Base-by-base conservation (phyloP, 2,329 filamentous ascomycete species). In the Alternaria alternata region DNA sequence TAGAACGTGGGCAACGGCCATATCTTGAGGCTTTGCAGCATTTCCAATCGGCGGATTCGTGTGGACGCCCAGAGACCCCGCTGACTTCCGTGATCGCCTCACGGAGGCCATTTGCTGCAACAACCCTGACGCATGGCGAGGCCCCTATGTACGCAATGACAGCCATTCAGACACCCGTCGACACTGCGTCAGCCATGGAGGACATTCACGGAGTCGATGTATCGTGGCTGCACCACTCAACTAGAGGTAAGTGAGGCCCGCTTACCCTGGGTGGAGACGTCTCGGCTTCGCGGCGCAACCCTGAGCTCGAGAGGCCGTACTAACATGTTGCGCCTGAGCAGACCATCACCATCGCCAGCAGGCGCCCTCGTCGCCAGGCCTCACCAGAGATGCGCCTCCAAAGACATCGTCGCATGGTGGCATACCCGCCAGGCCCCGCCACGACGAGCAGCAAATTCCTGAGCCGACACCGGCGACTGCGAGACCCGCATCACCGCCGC, bases 211-310 rank as follows among this genome's bases (percentile, higher is more conserved):
- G 90, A 68, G 87, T 96, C 74, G 93, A 96, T 80, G 92, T 96
- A 75, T 93, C 91, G 80, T 96, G 93, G 93, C 91, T 96, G 83
- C 91, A 95, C 80, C 91, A 91, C 75, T 88, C 90, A 70, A 88
- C 89, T 65, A 93, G 91, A 90, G 92, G 93, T 92, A 84, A 80
- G 93, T 92, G 84, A 80, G 85, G 57, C 64, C 80, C 63, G 67
- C 66, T 65, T 64, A 65, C 69, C 51, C 67, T 70, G 57, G 38
- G 53, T 60, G 53, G 57, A 73, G 65, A 65, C 68, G 48, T 41
- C 55, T 59, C 61, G 68, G 66, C 54, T 57, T 56, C 57, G 63
- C 63, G 65, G 65, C 61, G 63, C 51, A 51, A 47, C 53, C 51
- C 47, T 59, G 36, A 36, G 32, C 34, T 51, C 39, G 54, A 58